phyloP scores from a whole-genome alignment of 2,329 filamentous ascomycete species.

The Claviceps arundinis region DNA sequence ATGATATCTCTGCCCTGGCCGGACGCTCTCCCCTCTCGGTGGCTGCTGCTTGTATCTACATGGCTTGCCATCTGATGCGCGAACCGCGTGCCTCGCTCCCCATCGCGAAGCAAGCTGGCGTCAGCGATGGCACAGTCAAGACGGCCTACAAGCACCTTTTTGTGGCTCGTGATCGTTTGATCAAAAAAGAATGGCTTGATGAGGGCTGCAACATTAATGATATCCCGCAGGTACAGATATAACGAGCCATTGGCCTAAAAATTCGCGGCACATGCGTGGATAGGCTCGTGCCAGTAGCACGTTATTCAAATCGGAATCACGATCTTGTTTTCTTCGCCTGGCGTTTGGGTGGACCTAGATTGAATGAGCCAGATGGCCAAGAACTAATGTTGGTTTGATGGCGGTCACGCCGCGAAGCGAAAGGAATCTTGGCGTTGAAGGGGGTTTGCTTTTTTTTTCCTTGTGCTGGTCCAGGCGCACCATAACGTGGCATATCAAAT shows the following conservation, averaged over 20 bases:
- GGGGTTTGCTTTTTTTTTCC: background rate
- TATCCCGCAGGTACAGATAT: constrained; percentile 41
- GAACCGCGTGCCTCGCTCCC: constrained; percentile 70
- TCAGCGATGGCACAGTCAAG: constrained; percentile 94
- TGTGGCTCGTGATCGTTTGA: constrained; percentile 55
- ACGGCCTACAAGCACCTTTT: constrained; percentile 88
- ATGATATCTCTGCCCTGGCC: constrained; percentile 65
- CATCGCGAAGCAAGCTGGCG: constrained; percentile 71
- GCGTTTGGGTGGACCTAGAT: background rate
- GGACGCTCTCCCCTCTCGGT: constrained; percentile 90
- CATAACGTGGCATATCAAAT: background rate
- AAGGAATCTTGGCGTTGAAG: background rate
- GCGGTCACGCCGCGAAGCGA: background rate
- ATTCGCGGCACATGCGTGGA: no score
- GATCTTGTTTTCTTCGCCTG: background rate
- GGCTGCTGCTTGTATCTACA: constrained; percentile 91
- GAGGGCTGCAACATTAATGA: constrained; percentile 59
- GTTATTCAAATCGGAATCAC: no score
- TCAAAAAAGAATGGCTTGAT: constrained; percentile 62
- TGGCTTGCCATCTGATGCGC: constrained; percentile 78
- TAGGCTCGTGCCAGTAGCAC: no score
- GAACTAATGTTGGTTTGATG: background rate
- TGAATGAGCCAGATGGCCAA: background rate
- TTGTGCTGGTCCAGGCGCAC: background rate
- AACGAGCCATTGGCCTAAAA: background rate